A percentile compares a stretch with the other conserved stretches of the same genome.
These are phyloP conservation scores for Pestalotiopsis sp. DNA, from an alignment of 2,329 filamentous ascomycete species.

Conservation along the genomic window DNA sequence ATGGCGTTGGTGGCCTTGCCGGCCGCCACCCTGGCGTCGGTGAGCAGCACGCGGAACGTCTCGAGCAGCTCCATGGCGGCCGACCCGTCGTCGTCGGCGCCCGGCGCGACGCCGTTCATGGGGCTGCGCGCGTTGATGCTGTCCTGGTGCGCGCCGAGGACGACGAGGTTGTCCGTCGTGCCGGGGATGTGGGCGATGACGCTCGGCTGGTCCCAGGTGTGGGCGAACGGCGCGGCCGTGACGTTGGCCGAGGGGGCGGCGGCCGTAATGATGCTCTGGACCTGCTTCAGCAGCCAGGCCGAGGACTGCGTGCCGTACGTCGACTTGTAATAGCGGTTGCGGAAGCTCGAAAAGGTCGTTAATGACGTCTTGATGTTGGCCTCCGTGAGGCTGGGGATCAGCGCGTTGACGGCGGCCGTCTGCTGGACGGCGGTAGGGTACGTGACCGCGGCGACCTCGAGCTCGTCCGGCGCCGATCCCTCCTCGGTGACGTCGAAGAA, in stretches of 20 bases:
- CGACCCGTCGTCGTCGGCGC: conserved; percentile 76
- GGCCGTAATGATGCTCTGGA: conserved; percentile 61
- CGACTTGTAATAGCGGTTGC: conserved; percentile 69
- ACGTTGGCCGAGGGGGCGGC: conserved; percentile 60
- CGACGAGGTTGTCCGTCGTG: conserved; percentile 69
- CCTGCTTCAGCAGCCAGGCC: conserved; percentile 70
- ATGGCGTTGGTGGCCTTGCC: conserved; percentile 71
- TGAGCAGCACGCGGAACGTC: conserved; percentile 70
- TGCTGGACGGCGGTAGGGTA: conserved; percentile 63
- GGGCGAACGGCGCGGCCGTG: conserved; percentile 65
- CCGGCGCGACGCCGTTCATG: conserved; percentile 70
- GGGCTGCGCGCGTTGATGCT: conserved; percentile 78
- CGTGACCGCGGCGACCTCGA: conserved; percentile 41
- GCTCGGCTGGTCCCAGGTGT: conserved; percentile 74
- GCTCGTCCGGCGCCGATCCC: conserved; percentile 31
- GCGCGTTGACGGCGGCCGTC: conserved; percentile 55
- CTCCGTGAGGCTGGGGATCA: conserved; percentile 63
- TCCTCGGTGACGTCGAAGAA: conserved; percentile 80
- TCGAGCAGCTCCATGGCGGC: conserved; percentile 81
- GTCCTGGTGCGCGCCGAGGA: conserved; percentile 80
- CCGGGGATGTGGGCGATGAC: conserved; percentile 81
- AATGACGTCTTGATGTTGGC: conserved; percentile 67
- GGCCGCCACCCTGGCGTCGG: conserved; percentile 60
- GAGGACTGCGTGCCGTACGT: conserved; percentile 70
- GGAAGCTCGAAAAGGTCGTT: conserved; percentile 66